These are phyloP conservation scores for Fraxinus cuspidata DNA, from an alignment of 257 asterid species.

Conservation along the genomic window DNA sequence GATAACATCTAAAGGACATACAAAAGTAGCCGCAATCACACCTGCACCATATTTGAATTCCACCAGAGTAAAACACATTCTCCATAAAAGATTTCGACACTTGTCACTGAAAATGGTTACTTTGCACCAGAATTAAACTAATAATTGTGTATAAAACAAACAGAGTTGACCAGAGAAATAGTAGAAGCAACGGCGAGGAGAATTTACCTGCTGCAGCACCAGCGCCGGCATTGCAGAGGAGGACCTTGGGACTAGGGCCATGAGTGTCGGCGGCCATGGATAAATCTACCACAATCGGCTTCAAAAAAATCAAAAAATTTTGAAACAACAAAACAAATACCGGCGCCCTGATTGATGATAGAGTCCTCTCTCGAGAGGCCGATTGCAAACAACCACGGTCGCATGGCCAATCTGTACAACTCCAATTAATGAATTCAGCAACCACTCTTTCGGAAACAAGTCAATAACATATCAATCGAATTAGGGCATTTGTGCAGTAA, in stretches of 20 bases:
- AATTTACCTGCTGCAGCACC: slow-evolving; percentile 93
- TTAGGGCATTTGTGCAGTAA: slow-evolving; percentile 12
- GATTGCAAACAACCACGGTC: slow-evolving; percentile 66
- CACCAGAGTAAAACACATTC: too few relatives aligned
- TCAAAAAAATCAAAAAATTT: slow-evolving; percentile 12
- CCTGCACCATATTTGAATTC: slow-evolving; percentile 51
- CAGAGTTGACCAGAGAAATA: neutral
- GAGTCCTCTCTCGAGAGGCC: slow-evolving; percentile 83
- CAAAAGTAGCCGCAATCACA: slow-evolving; percentile 94
- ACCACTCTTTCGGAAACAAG: slow-evolving; percentile 11
- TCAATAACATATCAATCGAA: slow-evolving; percentile 9
- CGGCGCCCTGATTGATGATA: slow-evolving; percentile 30
- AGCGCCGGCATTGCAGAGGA: slow-evolving; percentile 91
- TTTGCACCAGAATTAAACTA: neutral
- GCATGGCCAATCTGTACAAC: slow-evolving; percentile 79
- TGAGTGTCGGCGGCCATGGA: slow-evolving; percentile 69
- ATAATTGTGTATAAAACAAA: neutral
- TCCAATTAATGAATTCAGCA: slow-evolving; percentile 26
- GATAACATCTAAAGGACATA: slow-evolving; percentile 96
- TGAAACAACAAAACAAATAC: slow-evolving; percentile 7
- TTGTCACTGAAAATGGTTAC: neutral
- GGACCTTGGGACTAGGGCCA: slow-evolving; percentile 61
- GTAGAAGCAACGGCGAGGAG: neutral
- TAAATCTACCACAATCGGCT: slow-evolving; percentile 36
- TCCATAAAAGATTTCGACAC: too few relatives aligned